Conservation (phyloP, 371 early-diverging fungal species). For the Dichotomocladium elegans region DNA sequence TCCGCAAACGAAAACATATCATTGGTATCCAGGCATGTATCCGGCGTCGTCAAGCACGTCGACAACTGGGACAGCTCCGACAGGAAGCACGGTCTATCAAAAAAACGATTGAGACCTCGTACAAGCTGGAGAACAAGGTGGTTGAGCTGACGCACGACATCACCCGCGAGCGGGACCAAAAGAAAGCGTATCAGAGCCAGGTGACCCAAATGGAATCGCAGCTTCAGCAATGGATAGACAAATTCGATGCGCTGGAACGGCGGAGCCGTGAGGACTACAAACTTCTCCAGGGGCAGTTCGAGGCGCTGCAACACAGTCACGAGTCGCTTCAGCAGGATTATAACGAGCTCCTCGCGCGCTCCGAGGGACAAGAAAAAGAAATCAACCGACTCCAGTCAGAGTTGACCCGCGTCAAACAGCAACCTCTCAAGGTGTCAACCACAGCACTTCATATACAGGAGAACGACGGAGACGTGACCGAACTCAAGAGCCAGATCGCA, state of each 20-base stretch:
- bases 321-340: constrained; percentile 44
- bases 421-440: too few relatives aligned
- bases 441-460: too few relatives aligned
- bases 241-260: constrained; percentile 55
- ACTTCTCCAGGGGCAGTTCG: constrained; percentile 51
- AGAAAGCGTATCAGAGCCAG: constrained; percentile 51
- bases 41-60: constrained; percentile 70
- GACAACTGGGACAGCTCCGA: constrained; percentile 59
- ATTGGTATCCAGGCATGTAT: constrained; percentile 77
- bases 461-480: constrained; percentile 33
- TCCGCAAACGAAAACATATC: constrained; percentile 47
- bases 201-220: constrained; percentile 64
- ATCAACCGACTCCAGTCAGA: constrained; percentile 65
- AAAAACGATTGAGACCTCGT: constrained; percentile 88
- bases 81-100: constrained; percentile 87
- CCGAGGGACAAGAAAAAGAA: constrained; percentile 64
- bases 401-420: constrained; percentile 59
- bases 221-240: constrained; percentile 65
- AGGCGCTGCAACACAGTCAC: constrained; percentile 49
- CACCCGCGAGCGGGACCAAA: constrained; percentile 68
- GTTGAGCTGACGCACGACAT: constrained; percentile 87
- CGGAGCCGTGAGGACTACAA: constrained; percentile 45
- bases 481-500: constrained; percentile 49
- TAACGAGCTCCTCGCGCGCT: constrained; percentile 49
- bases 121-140: constrained; percentile 93